These are phyloP conservation scores for Glycyrrhiza uralensis DNA, from an alignment of 306 rosid species.

Conservation along the genomic window DNA sequence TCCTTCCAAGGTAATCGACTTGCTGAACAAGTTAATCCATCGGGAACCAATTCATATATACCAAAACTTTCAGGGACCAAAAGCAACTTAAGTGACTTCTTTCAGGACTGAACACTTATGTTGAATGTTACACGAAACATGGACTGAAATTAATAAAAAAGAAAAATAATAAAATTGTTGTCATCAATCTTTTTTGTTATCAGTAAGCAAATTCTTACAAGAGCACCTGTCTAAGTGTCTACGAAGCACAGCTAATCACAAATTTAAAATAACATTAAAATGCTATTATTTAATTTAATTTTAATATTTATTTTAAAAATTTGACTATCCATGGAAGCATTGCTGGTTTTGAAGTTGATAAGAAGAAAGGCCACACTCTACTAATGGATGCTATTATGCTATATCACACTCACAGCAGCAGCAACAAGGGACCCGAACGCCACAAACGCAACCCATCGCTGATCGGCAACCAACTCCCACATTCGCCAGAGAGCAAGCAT, in stretches of 20 bases:
- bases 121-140: not conserved
- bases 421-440: slow-evolving; percentile 44
- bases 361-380: no score
- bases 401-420: slow-evolving; percentile 49
- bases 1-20: not conserved
- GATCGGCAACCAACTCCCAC: slow-evolving; percentile 51
- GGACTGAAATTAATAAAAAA: no score
- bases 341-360: no score
- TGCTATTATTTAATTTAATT: no score
- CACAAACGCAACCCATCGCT: slow-evolving; percentile 40
- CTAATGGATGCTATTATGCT: no score
- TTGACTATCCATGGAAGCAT: no score
- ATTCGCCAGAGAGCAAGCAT: slow-evolving; percentile 46
- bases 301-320: no score
- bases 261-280: no score
- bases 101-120: not conserved
- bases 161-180: no score
- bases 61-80: not conserved
- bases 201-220: not conserved
- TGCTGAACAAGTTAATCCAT: not conserved
- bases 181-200: not conserved
- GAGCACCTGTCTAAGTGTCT: not conserved
- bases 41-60: not conserved
- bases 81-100: no score
- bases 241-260: not conserved